These are phyloP conservation scores for Henckelia pumila DNA, from an alignment of 257 asterid genomes.

Conservation along the genomic window DNA sequence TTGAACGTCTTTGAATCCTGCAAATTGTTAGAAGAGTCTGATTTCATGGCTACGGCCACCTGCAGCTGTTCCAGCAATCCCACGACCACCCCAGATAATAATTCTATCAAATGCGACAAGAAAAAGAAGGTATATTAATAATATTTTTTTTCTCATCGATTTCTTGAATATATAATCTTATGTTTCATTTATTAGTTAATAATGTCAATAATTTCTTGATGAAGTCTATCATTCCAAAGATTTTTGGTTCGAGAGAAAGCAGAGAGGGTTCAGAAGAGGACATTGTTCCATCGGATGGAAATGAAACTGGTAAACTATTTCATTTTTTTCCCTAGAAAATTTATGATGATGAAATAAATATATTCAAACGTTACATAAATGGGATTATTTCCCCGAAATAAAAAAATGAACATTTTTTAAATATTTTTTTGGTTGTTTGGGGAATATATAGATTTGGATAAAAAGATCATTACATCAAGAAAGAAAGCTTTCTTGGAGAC, in stretches of 20 bases:
- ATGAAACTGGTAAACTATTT: slow-evolving; percentile 32
- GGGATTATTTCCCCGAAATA: too few species aligned
- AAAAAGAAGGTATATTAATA: slow-evolving; percentile 67
- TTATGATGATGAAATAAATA: background rate
- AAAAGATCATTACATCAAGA: slow-evolving; percentile 35
- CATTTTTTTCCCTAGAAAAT: slow-evolving; percentile 7
- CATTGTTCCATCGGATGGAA: slow-evolving; percentile 36
- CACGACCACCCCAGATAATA: slow-evolving; percentile 44
- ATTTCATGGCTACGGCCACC: slow-evolving; percentile 39
- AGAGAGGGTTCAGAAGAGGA: slow-evolving; percentile 61
- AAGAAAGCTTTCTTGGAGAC: slow-evolving; percentile 40
- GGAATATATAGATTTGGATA: slow-evolving; percentile 39
- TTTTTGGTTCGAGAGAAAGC: slow-evolving; percentile 46
- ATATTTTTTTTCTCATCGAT: background rate
- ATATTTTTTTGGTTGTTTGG: slow-evolving; percentile 21
- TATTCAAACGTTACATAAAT: background rate
- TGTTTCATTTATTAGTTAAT: background rate
- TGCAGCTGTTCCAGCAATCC: slow-evolving; percentile 36
- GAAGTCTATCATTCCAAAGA: slow-evolving; percentile 64
- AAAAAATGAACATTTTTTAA: too few species aligned
- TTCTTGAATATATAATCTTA: background rate
- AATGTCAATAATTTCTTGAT: background rate
- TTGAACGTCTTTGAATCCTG: too few species aligned
- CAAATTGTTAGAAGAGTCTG: background rate
- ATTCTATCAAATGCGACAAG: slow-evolving; percentile 45